Base-by-base conservation (phyloP, 2,329 filamentous ascomycete species). In the Pseudocercospora crystallina region DNA sequence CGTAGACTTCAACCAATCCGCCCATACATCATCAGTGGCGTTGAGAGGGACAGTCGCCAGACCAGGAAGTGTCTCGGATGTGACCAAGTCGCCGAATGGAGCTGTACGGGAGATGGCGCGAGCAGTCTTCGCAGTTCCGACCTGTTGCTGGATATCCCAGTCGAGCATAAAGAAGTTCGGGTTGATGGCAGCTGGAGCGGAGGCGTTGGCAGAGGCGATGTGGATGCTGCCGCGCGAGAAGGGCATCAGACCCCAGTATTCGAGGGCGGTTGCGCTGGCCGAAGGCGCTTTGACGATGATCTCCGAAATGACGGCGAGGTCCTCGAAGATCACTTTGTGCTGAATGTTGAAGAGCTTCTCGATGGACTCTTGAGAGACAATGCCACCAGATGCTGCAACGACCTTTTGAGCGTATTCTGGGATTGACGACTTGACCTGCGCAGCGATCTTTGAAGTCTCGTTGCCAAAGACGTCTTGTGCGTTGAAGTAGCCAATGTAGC, bases 361-460 rank as follows among this genome's bases (percentile, higher is more conserved):
- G 13, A 58, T 36, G 8, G 36, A 37, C 5, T 45, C 32, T 1
- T 37, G 35, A 35, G 8, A 68, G 59, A n/a, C 59, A 50, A 20
- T 49, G 30, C 43, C 43, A 17, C 14, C 47, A 36, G 33, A 54
- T 46, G 2, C 68, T 66, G 51, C 70, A 70, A 10, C 70, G 68
- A 55, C 69, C 69, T 53, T 62, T 42, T 58, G 61, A 40, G 42
- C 57, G 36, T 49, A 60, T 1, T 10, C 26, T n/a, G 50, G 34
- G 12, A 57, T 29, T 2, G 50, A 49, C 3, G 42, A 12, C 5
- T 50, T 43, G 30, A 73, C 61, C 57, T 75, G 77, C 1, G 69
- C 58, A 43, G 74, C 75, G 1, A 65, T 70, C 29, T 64, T 69
- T 8, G 63, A 65, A 2, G 70, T 71, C 58, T 73, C 69, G 47